These are phyloP conservation scores for Mucor indicus DNA, from an alignment of 371 early-diverging fungal genomes.

Conservation along the genomic window DNA sequence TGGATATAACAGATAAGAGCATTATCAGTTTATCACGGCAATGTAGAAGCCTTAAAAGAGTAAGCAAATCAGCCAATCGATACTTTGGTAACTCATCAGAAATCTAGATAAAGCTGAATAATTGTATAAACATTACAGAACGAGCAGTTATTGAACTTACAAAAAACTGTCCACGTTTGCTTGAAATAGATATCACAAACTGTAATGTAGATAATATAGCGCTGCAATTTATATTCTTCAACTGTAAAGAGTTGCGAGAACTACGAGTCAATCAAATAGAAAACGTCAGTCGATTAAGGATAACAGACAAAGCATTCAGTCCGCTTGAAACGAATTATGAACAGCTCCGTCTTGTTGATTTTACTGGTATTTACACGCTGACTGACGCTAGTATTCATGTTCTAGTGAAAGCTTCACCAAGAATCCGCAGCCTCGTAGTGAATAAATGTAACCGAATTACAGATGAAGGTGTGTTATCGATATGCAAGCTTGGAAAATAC, in stretches of 20 bases:
- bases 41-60: conserved; percentile 36
- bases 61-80: too few species aligned
- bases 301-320: conserved; percentile 51
- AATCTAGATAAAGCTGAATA: conserved; percentile 58
- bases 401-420: conserved; percentile 53
- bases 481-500: conserved; percentile 52
- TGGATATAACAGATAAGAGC: conserved; percentile 33
- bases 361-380: conserved; percentile 48
- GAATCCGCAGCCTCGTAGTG: conserved; percentile 53
- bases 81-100: too few species aligned
- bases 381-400: conserved; percentile 46
- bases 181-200: conserved; percentile 61
- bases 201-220: conserved; percentile 49
- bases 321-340: conserved; percentile 23
- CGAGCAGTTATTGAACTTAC: conserved; percentile 47
- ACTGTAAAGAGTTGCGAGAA: conserved; percentile 52
- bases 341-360: conserved; percentile 56
- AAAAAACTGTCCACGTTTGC: conserved; percentile 47
- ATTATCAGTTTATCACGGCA: conserved; percentile 24
- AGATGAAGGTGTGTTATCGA: conserved; percentile 48
- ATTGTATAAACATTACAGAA: conserved; percentile 51
- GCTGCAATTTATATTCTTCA: conserved; percentile 41
- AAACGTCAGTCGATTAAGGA: neutral
- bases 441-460: conserved; percentile 59
- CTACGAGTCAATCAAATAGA: conserved; percentile 44